phyloP scores from a whole-genome alignment of 192 early-diverging fungal species.

The Entomortierella beljakovae region DNA sequence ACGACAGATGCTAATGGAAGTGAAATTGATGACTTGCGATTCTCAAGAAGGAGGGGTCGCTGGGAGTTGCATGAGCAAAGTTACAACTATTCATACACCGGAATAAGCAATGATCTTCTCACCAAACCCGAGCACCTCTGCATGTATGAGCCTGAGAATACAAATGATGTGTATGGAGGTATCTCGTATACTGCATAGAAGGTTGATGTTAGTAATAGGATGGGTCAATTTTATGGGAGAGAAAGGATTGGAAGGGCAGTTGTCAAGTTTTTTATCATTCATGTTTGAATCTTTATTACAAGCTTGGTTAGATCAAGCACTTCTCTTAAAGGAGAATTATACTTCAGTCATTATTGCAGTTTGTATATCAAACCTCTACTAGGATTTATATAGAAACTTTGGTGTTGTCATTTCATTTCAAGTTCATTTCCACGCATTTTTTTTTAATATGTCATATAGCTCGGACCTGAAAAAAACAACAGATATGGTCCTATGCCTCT shows the following conservation, averaged over 20 bases:
- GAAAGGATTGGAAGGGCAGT: not conserved
- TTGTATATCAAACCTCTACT: no score
- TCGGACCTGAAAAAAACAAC: not conserved
- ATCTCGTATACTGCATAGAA: constrained; percentile 27
- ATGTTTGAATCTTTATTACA: no score
- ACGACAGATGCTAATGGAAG: not conserved
- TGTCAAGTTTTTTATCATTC: not conserved
- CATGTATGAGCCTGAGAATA: constrained; percentile 66
- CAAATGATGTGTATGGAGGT: constrained; percentile 46
- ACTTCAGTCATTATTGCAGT: no score
- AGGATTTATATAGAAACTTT: not conserved
- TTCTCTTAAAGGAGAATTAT: no score
- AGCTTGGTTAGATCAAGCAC: no score
- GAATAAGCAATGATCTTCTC: constrained; percentile 40
- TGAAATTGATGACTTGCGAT: constrained; percentile 56
- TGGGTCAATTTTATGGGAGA: not conserved
- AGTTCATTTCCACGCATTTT: not conserved
- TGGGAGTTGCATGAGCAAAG: constrained; percentile 96
- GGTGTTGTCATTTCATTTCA: not conserved
- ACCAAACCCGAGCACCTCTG: constrained; percentile 70
- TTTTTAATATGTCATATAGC: not conserved
- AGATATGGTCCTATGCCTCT: not conserved
- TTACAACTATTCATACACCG: constrained; percentile 77
- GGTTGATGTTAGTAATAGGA: not conserved
- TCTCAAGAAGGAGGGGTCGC: constrained; percentile 68